These are phyloP conservation scores for Irpex sp. DNA, from an alignment of 1,284 basidiomycete genomes.

Conservation along the genomic window DNA sequence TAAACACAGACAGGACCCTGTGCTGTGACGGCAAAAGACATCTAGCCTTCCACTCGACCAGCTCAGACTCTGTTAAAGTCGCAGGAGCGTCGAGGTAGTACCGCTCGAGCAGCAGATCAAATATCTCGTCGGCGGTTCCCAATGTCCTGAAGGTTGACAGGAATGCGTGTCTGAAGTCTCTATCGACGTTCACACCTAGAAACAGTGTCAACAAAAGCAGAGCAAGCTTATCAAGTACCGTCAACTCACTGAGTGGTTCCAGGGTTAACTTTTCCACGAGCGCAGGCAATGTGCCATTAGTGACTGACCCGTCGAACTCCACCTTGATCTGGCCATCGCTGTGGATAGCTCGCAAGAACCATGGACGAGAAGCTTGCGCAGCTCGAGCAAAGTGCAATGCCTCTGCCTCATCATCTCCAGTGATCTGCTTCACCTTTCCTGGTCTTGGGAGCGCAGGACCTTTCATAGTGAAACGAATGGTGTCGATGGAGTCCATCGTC, in stretches of 20 bases:
- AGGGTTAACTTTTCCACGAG: constrained; percentile 68
- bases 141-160: constrained; percentile 81
- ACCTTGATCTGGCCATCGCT: constrained; percentile 50
- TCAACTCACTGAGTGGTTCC: constrained; percentile 47
- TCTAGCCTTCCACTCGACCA: constrained; percentile 63
- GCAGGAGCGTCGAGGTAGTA: constrained; percentile 58
- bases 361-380: constrained; percentile 41
- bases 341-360: constrained; percentile 67
- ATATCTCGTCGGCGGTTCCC: constrained; percentile 62
- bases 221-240: background rate
- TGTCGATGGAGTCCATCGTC: constrained; percentile 22
- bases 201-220: background rate
- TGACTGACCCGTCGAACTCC: constrained; percentile 55
- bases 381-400: constrained; percentile 33
- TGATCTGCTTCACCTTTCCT: constrained; percentile 39
- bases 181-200: background rate
- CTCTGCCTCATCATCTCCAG: constrained; percentile 43
- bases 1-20: constrained; percentile 53
- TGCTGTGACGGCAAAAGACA: constrained; percentile 54
- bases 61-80: constrained; percentile 46
- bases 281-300: constrained; percentile 64
- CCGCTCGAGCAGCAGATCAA: constrained; percentile 62
- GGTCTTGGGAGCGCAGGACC: constrained; percentile 16
- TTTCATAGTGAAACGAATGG: constrained; percentile 9
- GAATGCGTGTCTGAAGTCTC: constrained; percentile 60